Evolutionary conservation across 306 rosid species (phyloP).

Genomic region (Cicer judaicum): DNA sequence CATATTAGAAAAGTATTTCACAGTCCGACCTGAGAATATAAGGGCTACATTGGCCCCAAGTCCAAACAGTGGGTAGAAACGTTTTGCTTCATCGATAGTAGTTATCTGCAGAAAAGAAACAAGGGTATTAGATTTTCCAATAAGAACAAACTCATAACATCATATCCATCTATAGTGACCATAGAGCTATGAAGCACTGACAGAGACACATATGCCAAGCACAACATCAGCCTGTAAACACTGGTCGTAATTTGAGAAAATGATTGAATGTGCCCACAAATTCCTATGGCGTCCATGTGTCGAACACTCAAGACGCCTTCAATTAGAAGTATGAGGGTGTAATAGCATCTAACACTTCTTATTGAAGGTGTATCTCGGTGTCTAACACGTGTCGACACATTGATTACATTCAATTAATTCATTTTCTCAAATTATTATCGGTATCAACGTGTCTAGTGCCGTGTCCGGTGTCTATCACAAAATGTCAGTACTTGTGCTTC

Average conservation of each 20-base stretch:
- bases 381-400: no score
- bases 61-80: constrained; percentile 91
- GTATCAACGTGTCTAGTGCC: no score
- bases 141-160: constrained; percentile 32
- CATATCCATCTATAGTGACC: background rate
- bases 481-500: background rate
- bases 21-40: constrained; percentile 87
- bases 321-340: background rate
- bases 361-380: no score
- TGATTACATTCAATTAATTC: no score
- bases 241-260: background rate
- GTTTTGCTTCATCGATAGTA: constrained; percentile 86
- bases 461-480: no score
- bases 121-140: constrained; percentile 28
- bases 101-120: constrained; percentile 69
- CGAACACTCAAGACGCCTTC: background rate
- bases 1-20: constrained; percentile 88
- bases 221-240: background rate
- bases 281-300: background rate
- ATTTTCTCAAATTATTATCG: no score
- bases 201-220: background rate
- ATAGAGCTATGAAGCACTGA: background rate
- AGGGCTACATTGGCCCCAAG: constrained; percentile 95
- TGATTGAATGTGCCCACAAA: background rate
- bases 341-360: no score